Percentiles rank a stretch among this genome's conserved stretches.
phyloP scores from a whole-genome alignment of 768 basidiomycete species.

The Amanita exitialis region DNA sequence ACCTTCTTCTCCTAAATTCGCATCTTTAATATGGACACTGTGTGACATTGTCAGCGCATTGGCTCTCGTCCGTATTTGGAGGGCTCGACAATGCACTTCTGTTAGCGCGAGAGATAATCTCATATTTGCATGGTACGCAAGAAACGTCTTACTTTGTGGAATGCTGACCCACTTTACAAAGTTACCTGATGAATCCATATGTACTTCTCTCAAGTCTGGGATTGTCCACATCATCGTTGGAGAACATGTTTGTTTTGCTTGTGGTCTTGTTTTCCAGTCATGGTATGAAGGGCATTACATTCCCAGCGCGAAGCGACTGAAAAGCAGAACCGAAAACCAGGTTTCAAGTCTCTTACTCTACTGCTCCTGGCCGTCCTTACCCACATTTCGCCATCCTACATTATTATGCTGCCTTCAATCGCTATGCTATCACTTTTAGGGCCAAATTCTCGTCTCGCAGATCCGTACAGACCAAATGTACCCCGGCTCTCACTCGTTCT shows the following conservation, averaged over 20 bases:
- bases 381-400: conserved; percentile 64
- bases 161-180: conserved; percentile 18
- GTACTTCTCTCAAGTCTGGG: conserved; percentile 71
- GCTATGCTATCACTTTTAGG: conserved; percentile 51
- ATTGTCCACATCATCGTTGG: conserved; percentile 72
- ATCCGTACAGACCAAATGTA: conserved; percentile 33
- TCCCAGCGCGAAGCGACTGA: not conserved
- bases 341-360: conserved; percentile 44
- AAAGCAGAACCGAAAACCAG: conserved; percentile 24
- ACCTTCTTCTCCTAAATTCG: conserved; percentile 35
- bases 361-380: conserved; percentile 61
- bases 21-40: conserved; percentile 60
- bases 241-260: conserved; percentile 63
- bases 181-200: conserved; percentile 89
- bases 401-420: conserved; percentile 58
- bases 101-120: conserved; percentile 44
- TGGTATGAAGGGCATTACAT: conserved; percentile 27
- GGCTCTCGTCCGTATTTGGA: conserved; percentile 61
- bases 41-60: conserved; percentile 61
- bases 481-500: conserved; percentile 21
- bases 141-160: not conserved
- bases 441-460: conserved; percentile 60
- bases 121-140: conserved; percentile 58
- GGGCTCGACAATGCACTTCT: conserved; percentile 41
- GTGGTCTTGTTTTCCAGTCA: conserved; percentile 60